Evolutionary conservation across 306 rosid genomes (phyloP).

Genomic region (Luffa aegyptiaca): DNA sequence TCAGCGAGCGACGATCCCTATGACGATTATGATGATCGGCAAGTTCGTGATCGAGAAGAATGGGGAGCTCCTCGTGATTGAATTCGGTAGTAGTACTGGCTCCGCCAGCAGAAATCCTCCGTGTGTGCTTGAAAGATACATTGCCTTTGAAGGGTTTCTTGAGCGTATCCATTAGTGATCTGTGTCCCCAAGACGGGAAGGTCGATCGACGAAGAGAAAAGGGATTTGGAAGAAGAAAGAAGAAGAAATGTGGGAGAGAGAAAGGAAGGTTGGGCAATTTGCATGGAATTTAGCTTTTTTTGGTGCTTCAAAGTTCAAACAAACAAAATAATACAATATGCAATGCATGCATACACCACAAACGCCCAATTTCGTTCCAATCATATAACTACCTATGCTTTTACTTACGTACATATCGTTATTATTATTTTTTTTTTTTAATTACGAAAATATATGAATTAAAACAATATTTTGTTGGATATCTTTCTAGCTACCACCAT

Average conservation of each 20-base stretch:
- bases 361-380: background rate
- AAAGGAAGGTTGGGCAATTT: background rate
- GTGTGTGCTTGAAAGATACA: slow-evolving; percentile 15
- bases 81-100: background rate
- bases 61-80: slow-evolving; percentile 29
- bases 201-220: background rate
- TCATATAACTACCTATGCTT: background rate
- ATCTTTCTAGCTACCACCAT: no score
- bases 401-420: background rate
- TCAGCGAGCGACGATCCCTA: background rate
- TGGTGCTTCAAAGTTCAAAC: background rate
- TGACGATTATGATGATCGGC: background rate
- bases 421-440: no score
- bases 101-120: slow-evolving; percentile 20
- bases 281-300: background rate
- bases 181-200: background rate
- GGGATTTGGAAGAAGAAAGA: background rate
- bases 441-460: no score
- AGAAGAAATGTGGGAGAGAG: background rate
- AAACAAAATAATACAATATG: background rate
- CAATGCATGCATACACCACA: background rate
- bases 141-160: slow-evolving; percentile 35
- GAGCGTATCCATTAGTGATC: slow-evolving; percentile 24
- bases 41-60: slow-evolving; percentile 17
- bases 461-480: no score